Evolutionary conservation across 768 basidiomycete genomes (phyloP).

Genomic region (Phylloporus sp.): DNA sequence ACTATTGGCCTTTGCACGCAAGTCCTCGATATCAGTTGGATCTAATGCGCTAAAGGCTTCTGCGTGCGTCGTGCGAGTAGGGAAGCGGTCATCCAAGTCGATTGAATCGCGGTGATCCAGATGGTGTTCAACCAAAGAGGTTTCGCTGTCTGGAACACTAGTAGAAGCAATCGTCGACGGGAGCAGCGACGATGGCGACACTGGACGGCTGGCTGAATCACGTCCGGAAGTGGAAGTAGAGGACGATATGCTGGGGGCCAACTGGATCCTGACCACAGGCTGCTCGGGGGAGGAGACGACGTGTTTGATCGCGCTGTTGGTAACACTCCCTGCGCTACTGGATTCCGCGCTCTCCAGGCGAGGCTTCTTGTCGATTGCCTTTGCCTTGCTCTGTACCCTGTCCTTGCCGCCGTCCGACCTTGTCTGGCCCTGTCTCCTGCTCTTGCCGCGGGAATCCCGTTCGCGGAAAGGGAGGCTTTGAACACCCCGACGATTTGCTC

Average conservation of each 20-base stretch:
- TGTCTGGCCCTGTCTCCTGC: constrained; percentile 13
- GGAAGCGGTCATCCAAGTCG: constrained; percentile 26
- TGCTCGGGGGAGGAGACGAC: constrained; percentile 6
- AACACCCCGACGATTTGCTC: constrained; percentile 14
- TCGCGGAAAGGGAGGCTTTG: constrained; percentile 16
- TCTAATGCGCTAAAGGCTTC: constrained; percentile 60
- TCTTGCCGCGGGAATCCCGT: constrained; percentile 23
- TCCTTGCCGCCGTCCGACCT: constrained; percentile 19
- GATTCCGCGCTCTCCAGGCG: constrained; percentile 31
- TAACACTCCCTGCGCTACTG: constrained; percentile 29
- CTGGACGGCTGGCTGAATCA: constrained; percentile 17
- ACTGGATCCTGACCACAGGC: constrained; percentile 10
- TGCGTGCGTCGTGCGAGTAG: constrained; percentile 53
- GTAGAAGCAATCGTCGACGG: constrained; percentile 4
- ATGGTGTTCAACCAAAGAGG: constrained; percentile 7
- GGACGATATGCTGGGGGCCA: constrained; percentile 18
- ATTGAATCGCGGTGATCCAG: constrained; percentile 24
- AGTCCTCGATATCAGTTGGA: constrained; percentile 46
- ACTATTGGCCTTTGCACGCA: constrained; percentile 31
- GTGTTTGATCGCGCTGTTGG: constrained; percentile 4
- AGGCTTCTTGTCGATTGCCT: constrained; percentile 28
- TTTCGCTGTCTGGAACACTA: constrained; percentile 7
- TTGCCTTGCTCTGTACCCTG: constrained; percentile 29
- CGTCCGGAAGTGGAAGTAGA: constrained; percentile 3
- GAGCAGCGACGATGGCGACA: constrained; percentile 17